A percentile compares a stretch with the other conserved stretches of the same genome.
Evolutionary conservation across 805 yeast species (phyloP).

Genomic region (Ogataea zsoltii): DNA sequence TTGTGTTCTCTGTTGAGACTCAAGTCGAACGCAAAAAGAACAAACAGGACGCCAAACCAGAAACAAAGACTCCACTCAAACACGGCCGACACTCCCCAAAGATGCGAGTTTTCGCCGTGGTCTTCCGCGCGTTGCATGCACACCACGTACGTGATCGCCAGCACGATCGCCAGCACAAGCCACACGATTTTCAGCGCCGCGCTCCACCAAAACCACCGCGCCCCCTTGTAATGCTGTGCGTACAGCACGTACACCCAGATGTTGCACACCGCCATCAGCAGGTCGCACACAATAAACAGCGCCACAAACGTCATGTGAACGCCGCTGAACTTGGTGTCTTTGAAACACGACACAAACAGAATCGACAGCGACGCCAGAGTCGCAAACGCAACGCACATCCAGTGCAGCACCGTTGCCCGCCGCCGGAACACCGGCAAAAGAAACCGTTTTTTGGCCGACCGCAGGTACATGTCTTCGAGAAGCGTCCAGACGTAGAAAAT

Average conservation of each 20-base stretch:
- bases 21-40: conserved; percentile 68
- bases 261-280: conserved; percentile 49
- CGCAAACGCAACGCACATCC: conserved; percentile 24
- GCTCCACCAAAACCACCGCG: conserved; percentile 40
- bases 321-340: conserved; percentile 54
- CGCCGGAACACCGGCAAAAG: conserved; percentile 48
- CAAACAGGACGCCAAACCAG: conserved; percentile 72
- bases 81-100: conserved; percentile 54
- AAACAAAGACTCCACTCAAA: conserved; percentile 90
- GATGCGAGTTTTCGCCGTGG: conserved; percentile 31
- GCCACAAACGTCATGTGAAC: conserved; percentile 71
- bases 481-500: conserved; percentile 66
- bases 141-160: conserved; percentile 70
- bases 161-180: conserved; percentile 62
- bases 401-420: conserved; percentile 23
- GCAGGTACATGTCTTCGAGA: conserved; percentile 59
- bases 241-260: conserved; percentile 44
- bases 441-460: conserved; percentile 49
- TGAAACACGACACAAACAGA: conserved; percentile 70
- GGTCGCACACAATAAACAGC: conserved; percentile 68
- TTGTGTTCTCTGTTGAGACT: conserved; percentile 22
- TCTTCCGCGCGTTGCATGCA: conserved; percentile 21
- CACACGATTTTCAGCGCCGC: conserved; percentile 60
- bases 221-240: conserved; percentile 23
- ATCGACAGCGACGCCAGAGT: conserved; percentile 62